Base-by-base conservation (phyloP, 495 filamentous ascomycete genomes). In the Mytilinidion resinicola region DNA sequence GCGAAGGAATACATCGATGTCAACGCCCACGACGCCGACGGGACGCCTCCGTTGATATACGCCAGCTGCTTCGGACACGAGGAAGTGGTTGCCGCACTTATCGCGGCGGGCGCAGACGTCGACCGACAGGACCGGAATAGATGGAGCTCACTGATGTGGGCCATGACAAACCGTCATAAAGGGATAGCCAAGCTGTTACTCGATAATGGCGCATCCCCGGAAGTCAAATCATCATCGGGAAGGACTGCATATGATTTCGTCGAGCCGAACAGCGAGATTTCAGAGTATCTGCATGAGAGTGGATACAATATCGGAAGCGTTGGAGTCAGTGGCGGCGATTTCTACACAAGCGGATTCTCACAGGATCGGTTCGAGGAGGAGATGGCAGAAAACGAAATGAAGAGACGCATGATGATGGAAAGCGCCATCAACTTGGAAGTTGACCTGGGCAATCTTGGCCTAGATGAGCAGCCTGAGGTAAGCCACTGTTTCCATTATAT, bases 121-220 rank as follows among this genome's bases (percentile, higher is more conserved):
- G 90, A 99, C 71, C 83, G 86, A 67, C 93, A 96, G 73, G 93
- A 99, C 69, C 85, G 87, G 50, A 95, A 97, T 69, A 84, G 92
- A 61, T 99, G 93, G 93, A 99, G 90, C 69, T 86, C 93, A 15
- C 76, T 99, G 64, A 99, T 97, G 93, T 99, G 93, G 93, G 93
- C 93, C 34, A 97, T 96, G 90, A 97, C 93, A 39, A 99, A 97
- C 69, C 78, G 91, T 61, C 93, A 99, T 70, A 96, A 96, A 71
- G 85, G 83, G 33, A 97, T 99, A 64, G 90, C 90, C 20, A 96
- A 96, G 67, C 76, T 88, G 14, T 74, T 99, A 19, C 78, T 99
- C 34, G 92, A 97, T 66, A 85, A 92, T 67, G 95, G 95, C 3
- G 93, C 93, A 12, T 96, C 90, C n/a, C 82, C 91, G 19, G 91